These are phyloP conservation scores for Periconia sp. DNA, from an alignment of 2,329 filamentous ascomycete genomes.

Conservation along the genomic window DNA sequence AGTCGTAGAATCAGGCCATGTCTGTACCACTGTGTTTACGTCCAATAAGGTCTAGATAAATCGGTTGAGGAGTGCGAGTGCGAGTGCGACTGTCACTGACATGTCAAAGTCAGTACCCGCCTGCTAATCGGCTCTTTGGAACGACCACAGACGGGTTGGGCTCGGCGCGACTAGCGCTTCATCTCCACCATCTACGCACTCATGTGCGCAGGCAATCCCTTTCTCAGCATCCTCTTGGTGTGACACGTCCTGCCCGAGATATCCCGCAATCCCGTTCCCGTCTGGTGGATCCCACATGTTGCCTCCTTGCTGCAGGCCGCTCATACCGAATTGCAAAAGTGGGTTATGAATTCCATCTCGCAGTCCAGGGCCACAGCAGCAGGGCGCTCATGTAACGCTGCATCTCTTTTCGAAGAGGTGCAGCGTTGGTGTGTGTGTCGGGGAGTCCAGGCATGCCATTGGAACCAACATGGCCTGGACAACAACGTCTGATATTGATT, in stretches of 20 bases:
- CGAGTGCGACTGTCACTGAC: constrained; percentile 33
- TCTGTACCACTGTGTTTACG: constrained; percentile 21
- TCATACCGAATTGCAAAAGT: constrained; percentile 13
- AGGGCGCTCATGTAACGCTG: constrained; percentile 24
- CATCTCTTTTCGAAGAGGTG: constrained; percentile 26
- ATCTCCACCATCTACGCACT: constrained; percentile 20
- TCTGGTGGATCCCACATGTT: constrained; percentile 15
- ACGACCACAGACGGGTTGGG: constrained; percentile 7
- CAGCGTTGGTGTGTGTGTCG: constrained; percentile 10
- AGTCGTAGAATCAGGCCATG: constrained; percentile 35
- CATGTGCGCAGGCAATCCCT: constrained; percentile 24
- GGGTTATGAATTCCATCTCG: neutral
- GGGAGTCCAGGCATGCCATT: constrained; percentile 1
- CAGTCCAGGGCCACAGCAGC: constrained; percentile 5
- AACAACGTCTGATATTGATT: constrained; percentile 22
- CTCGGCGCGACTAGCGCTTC: constrained; percentile 23
- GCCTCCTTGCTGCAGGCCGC: constrained; percentile 24
- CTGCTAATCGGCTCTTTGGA: constrained; percentile 20
- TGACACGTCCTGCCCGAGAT: constrained; percentile 34
- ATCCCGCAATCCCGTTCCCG: constrained; percentile 36
- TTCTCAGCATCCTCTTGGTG: constrained; percentile 14
- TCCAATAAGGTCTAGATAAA: constrained; percentile 15
- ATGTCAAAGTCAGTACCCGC: constrained; percentile 37
- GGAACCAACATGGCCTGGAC: neutral
- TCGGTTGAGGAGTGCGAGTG: constrained; percentile 11